Evolutionary conservation across 208 protist species (phyloP), one percentile per base, ranked within the genome.

Genomic region (Acanthamoeba lenticulata): DNA sequence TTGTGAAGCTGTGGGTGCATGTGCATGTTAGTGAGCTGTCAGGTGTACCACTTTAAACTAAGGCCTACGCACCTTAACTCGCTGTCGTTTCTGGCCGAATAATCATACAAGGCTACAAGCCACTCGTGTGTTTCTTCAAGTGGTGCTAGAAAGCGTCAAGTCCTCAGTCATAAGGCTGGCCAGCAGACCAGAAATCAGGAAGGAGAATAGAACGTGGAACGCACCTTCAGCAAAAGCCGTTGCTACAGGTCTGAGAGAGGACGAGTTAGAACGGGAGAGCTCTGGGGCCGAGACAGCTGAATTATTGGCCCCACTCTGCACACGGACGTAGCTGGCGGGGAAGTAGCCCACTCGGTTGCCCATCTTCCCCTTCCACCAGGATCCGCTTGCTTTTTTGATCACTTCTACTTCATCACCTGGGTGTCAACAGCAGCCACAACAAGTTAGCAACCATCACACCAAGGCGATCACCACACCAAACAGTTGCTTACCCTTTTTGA

Each of bases 401-500:
- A 90, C 83, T 36, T 90, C 83, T 19, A 90, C 83, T 29, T 42
- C 32, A 47, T 90, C 83, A 1, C 83, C 83, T 85, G 74, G 34
- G 34, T 5, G 4, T 40, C 13, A 9, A 9, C 17, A 2, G 0
- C n/a, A n/a, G n/a, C n/a, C n/a, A n/a, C n/a, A n/a, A 32, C 27
- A 44, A 34, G n/a, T 40, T 6, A 17, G 32, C 9, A 11, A 2
- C 32, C 32, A 42, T 34, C 62, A 0, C 0, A 38, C n/a, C n/a
- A n/a, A n/a, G n/a, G n/a, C n/a, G n/a, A n/a, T n/a, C n/a, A n/a
- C n/a, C n/a, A n/a, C n/a, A n/a, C n/a, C n/a, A n/a, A n/a, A n/a
- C n/a, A n/a, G n/a, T n/a, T n/a, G n/a, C n/a, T n/a, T 42, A 85
- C 74, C 74, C 42, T 90, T 90, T 49, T 67, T 90, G n/a, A 90